Conservation (phyloP, 2,329 filamentous ascomycete genomes). For the Exophiala calicioides region DNA sequence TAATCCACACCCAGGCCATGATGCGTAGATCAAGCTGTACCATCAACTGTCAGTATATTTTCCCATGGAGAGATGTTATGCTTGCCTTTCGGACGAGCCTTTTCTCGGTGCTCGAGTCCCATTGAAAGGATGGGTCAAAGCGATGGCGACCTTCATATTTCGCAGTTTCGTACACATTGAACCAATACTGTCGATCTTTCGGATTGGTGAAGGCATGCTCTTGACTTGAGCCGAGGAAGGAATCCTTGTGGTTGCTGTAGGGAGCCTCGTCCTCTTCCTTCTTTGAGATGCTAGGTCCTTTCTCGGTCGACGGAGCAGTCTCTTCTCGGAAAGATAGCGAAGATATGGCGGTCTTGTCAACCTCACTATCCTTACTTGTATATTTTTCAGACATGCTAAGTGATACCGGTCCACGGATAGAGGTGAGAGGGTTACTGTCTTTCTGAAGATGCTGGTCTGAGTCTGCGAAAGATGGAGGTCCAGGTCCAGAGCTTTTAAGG, state of each 20-base stretch:
- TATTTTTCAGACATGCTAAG: too few relatives aligned
- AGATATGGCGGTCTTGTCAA: slow-evolving; percentile 1
- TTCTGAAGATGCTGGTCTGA: too few relatives aligned
- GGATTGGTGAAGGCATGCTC: slow-evolving; percentile 51
- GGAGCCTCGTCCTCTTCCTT: not conserved
- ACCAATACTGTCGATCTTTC: slow-evolving; percentile 56
- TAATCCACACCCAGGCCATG: slow-evolving; percentile 42
- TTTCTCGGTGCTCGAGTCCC: slow-evolving; percentile 26
- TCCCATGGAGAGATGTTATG: not conserved
- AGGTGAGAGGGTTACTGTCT: too few relatives aligned
- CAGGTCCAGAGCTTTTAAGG: too few relatives aligned
- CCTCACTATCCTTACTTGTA: too few relatives aligned
- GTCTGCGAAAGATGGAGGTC: too few relatives aligned
- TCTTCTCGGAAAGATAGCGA: not conserved
- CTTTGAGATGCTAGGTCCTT: not conserved
- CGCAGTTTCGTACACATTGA: slow-evolving; percentile 56
- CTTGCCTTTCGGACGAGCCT: slow-evolving; percentile 24
- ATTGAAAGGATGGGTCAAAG: slow-evolving; percentile 39
- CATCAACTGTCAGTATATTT: not conserved
- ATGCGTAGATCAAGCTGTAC: slow-evolving; percentile 34
- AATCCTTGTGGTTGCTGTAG: slow-evolving; percentile 3
- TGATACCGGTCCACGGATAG: too few relatives aligned
- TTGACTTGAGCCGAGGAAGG: slow-evolving; percentile 6
- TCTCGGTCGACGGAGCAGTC: slow-evolving; percentile 1
- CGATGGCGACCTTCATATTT: slow-evolving; percentile 47